Conservation (phyloP, 768 basidiomycete species). For the Boletus rex-veris region DNA sequence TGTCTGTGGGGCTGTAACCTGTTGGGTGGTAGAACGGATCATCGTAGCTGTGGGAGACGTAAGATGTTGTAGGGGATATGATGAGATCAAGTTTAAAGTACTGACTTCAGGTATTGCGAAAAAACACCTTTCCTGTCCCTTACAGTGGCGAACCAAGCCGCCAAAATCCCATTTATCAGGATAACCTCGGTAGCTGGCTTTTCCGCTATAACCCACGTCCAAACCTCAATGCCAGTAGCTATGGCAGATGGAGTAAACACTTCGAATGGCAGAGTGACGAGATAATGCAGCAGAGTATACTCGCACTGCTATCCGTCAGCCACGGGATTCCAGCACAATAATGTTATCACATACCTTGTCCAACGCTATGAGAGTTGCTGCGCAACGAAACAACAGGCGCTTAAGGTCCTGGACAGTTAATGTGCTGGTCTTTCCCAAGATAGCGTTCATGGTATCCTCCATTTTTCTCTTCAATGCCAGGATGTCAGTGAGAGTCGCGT, state of each 20-base stretch:
- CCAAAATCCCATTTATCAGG: slow-evolving; percentile 79
- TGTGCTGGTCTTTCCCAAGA: slow-evolving; percentile 67
- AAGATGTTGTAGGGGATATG: not conserved
- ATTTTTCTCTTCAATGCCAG: slow-evolving; percentile 65
- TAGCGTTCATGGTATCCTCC: slow-evolving; percentile 59
- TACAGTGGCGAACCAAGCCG: slow-evolving; percentile 86
- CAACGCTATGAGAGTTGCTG: slow-evolving; percentile 71
- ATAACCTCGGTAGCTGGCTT: slow-evolving; percentile 78
- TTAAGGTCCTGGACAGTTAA: slow-evolving; percentile 81
- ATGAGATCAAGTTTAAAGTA: slow-evolving; percentile 8
- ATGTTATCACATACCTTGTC: slow-evolving; percentile 44
- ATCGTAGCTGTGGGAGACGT: slow-evolving; percentile 54
- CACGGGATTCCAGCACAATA: not conserved
- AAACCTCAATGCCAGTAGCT: slow-evolving; percentile 85
- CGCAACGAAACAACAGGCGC: slow-evolving; percentile 81
- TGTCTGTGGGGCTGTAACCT: slow-evolving; percentile 88
- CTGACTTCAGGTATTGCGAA: slow-evolving; percentile 75
- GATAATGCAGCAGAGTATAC: slow-evolving; percentile 77
- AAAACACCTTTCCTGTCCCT: slow-evolving; percentile 79
- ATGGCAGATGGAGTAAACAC: slow-evolving; percentile 85
- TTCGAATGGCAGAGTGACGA: slow-evolving; percentile 86
- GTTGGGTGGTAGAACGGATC: slow-evolving; percentile 88
- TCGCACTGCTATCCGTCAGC: slow-evolving; percentile 58
- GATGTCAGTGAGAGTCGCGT: slow-evolving; percentile 60
- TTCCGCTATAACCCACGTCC: slow-evolving; percentile 95